Percentiles rank a stretch among this genome's conserved stretches.
Evolutionary conservation across 2,329 filamentous ascomycete genomes (phyloP).

Genomic region (Colletotrichum horii): DNA sequence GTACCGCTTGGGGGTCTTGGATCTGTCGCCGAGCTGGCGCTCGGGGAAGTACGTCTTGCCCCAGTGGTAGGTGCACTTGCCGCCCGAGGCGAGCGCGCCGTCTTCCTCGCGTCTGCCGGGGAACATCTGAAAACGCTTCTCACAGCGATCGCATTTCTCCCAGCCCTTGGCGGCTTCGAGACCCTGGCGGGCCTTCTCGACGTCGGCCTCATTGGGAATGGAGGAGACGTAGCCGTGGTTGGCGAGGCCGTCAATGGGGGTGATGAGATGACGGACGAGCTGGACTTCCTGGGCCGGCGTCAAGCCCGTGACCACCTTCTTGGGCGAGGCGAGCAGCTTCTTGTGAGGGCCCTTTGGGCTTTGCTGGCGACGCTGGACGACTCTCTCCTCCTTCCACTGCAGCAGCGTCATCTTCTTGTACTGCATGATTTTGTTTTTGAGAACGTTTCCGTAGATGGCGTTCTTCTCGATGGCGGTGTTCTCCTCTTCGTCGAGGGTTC

Average conservation of each 20-base stretch:
- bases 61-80: slow-evolving; percentile 81
- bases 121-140: slow-evolving; percentile 87
- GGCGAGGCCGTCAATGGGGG: slow-evolving; percentile 67
- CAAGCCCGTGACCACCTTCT: slow-evolving; percentile 72
- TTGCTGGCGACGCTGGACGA: slow-evolving; percentile 30
- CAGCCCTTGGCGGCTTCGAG: slow-evolving; percentile 74
- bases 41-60: slow-evolving; percentile 70
- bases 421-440: slow-evolving; percentile 80
- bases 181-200: slow-evolving; percentile 69
- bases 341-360: slow-evolving; percentile 33
- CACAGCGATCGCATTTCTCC: slow-evolving; percentile 90
- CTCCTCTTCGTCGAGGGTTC: slow-evolving; percentile 80
- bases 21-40: slow-evolving; percentile 60
- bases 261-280: slow-evolving; percentile 67
- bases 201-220: slow-evolving; percentile 68
- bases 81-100: slow-evolving; percentile 76
- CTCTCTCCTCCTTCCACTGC: slow-evolving; percentile 73
- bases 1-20: slow-evolving; percentile 66
- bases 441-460: slow-evolving; percentile 79
- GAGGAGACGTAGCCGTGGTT: slow-evolving; percentile 76
- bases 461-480: slow-evolving; percentile 69
- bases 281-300: slow-evolving; percentile 69
- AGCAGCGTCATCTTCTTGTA: slow-evolving; percentile 76
- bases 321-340: slow-evolving; percentile 40
- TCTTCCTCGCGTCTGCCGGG: slow-evolving; percentile 82